Base-by-base conservation (phyloP, 495 filamentous ascomycete species). In the Cercophora sp. region DNA sequence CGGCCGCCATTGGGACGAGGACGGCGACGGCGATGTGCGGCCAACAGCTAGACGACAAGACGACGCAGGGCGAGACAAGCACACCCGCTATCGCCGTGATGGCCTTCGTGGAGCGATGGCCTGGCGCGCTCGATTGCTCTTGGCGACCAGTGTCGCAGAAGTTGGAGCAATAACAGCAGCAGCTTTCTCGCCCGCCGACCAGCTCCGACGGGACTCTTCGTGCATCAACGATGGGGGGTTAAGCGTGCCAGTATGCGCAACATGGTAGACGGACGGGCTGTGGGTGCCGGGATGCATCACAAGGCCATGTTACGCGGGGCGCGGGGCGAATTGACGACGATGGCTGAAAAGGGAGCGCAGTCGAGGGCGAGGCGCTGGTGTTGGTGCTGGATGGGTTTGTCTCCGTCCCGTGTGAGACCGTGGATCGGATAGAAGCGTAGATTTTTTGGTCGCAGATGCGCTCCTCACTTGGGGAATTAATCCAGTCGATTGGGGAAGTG, bases 281-380 rank as follows among this genome's bases (percentile, higher is more conserved):
- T 29, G 49, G 51, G 51, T 16, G 54, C 54, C 40, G 51, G 27
- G 55, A 65, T 62, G 66, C 66, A 67, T 69, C 56, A 69, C 66
- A 65, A 55, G 40, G 52, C 64, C 66, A 67, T 69, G 32, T 45
- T 48, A 44, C 53, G 40, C 37, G 42, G 47, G 45, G 26, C 31
- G 56, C 50, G 47, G 51, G 37, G 49, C 25, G 51, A 20, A 50
- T 54, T 40, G 56, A 18, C 43, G 46, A 50, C 37, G 36, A 34
- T 35, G 26, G 43, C 31, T 9, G 46, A 22, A 40, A 51, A 36
- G 20, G 45, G 47, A 23, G 22, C 25, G 43, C 43, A 10, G 43
- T n/a, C 9, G 9, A 16, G 11, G n/a, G 27, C 44, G 41, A 32
- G 23, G 41, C 41, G 41, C 41, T 11, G 41, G 18, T 48, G 31